phyloP scores from a whole-genome alignment of 2,329 filamentous ascomycete species.

The Alternaria sp. region DNA sequence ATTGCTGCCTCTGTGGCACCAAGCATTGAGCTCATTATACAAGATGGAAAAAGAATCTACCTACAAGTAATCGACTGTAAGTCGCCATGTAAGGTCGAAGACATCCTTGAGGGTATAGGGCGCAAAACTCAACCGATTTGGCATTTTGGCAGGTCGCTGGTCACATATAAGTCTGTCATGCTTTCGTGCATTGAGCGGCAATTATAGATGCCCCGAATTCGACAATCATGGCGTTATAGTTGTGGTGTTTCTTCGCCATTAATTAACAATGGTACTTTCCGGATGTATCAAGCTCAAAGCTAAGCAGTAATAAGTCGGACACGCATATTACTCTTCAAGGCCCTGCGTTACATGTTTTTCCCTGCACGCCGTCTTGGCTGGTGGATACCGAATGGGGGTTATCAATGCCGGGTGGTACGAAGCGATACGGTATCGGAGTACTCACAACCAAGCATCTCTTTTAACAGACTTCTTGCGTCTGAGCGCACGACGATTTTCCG shows the following conservation, averaged over 20 bases:
- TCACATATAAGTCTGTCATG: background rate
- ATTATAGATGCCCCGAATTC: background rate
- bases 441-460: background rate
- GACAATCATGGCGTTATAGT: background rate
- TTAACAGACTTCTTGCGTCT: background rate
- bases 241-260: background rate
- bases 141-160: background rate
- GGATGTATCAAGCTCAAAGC: background rate
- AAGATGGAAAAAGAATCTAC: background rate
- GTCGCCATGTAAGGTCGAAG: background rate
- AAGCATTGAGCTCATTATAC: background rate
- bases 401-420: constrained; percentile 14
- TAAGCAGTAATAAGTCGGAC: background rate
- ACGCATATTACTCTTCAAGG: background rate
- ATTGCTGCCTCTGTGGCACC: background rate
- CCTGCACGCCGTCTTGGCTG: constrained; percentile 18
- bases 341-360: background rate
- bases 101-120: background rate
- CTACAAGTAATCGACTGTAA: background rate
- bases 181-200: background rate
- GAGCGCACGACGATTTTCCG: constrained; percentile 14
- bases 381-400: constrained; percentile 20
- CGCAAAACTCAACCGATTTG: background rate
- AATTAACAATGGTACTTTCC: background rate
- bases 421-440: constrained; percentile 23